Evolutionary conservation across 2,329 filamentous ascomycete species (phyloP), one percentile per base, ranked within the genome.

Genomic region (Neofusicoccum cordaticola): DNA sequence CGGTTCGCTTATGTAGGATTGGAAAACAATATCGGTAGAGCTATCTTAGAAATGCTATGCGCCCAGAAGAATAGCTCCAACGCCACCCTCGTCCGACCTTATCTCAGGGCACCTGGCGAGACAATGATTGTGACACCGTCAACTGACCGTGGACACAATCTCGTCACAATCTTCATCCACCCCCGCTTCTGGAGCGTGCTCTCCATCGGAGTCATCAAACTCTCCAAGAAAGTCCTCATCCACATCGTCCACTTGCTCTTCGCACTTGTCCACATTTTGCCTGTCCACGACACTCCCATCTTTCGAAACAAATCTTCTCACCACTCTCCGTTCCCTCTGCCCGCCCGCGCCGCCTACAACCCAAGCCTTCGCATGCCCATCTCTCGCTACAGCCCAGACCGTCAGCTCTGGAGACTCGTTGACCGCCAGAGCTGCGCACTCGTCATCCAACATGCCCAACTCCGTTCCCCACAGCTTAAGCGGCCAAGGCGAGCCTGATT

Each of bases 321-420:
- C 48, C 4, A 65, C 61, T 3, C 61, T 13, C 11, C 63, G 17
- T 1, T 68, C 47, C 15, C 41, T 44, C 41, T 5, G 11, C 35
- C 69, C 62, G 7, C 57, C 65, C 6, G 64, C 65, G 48, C 70
- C 73, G 12, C 79, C 77, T 4, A 86, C 71, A 61, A 82, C 79
- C 76, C 83, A 84, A 6, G 80, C 77, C 5, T 73, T 78, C 2
- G 81, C 81, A 65, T 78, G 72, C 0, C 82, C 81, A 41, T 78
- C 70, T 1, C 75, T 73, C 15, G 77, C 74, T 68, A 86, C 85
- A 0, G 81, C 83, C 82, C 84, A 86, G n/a, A 86, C 74, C 0
- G 78, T 75, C 35, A 85, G 76, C 19, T 80, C 76, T 35, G 69
- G 77, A 56, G 67, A 76, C 67, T 76, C 83, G 70, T 80, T 76